Evolutionary conservation across 2,329 filamentous ascomycete genomes (phyloP), one percentile per base, ranked within the genome.

Genomic region (Lizonia empirigonia): DNA sequence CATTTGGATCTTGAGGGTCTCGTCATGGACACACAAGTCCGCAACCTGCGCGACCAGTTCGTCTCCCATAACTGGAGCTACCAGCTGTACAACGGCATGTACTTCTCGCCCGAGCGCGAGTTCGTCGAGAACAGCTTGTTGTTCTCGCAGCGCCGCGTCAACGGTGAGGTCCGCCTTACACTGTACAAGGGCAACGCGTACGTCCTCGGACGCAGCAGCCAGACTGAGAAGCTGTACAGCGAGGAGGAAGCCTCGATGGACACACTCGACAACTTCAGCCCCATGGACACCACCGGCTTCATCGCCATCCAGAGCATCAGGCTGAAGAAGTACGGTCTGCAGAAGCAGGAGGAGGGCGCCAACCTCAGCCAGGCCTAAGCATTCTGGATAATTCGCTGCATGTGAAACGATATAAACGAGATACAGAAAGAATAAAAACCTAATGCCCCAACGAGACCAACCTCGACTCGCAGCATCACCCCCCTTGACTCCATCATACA

Each of bases 71-170:
- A 68, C 67, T 73, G 70, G 70, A 70, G 66, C 62, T 71, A 72
- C 67, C 78, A 71, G 61, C 60, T 72, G 33, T 81, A 87, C 78
- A 87, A 87, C 71, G 84, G 84, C 62, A 77, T 85, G 60, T 84
- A 85, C 80, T 89, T 88, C 78, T 86, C 83, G 12, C 85, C 86
- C 24, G 86, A 89, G 75, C 83, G 85, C 53, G 85, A 87, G 72
- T 88, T 88, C 76, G 77, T 88, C 49, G 84, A 91, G 76, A 80
- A 85, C 68, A 81, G 81, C 63, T 48, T 74, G 55, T 26, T 72
- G 30, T 73, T 72, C 62, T 71, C 68, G 12, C 72, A 75, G 68
- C 67, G 64, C 48, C 66, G 70, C 32, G 71, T 74, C 41, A 75
- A 76, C 50, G 74, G 73, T 30, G 73, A 75, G 66, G 86, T 89